These are phyloP conservation scores for Mycena pura DNA, from an alignment of 768 basidiomycete genomes.

Conservation along the genomic window DNA sequence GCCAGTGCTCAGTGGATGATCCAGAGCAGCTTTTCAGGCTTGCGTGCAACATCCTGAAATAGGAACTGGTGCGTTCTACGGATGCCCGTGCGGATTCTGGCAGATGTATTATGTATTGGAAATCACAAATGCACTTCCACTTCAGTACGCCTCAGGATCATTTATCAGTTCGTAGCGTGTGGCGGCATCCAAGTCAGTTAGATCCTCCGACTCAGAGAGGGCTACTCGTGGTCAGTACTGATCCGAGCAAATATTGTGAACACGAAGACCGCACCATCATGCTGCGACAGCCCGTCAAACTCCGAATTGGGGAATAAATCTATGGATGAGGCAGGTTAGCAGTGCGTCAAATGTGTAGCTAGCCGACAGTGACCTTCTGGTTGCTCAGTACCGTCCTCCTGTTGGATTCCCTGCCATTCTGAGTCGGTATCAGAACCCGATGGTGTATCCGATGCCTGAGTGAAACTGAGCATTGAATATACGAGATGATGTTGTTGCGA, in stretches of 20 bases:
- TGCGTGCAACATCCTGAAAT: background rate
- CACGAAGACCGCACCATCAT: too few species aligned
- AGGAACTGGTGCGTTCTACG: background rate
- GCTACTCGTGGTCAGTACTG: background rate
- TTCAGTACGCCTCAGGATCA: background rate
- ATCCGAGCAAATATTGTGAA: too few species aligned
- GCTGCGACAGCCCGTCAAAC: background rate
- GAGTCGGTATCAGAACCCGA: too few species aligned
- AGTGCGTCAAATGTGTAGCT: too few species aligned
- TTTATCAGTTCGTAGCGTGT: background rate
- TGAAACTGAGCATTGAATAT: background rate
- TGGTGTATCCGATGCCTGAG: too few species aligned
- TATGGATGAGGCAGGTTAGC: too few species aligned
- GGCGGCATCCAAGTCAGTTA: background rate
- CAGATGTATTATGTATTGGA: too few species aligned
- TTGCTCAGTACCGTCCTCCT: too few species aligned
- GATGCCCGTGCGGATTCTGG: background rate
- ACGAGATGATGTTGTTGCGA: background rate
- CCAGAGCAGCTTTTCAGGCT: background rate
- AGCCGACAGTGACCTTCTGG: too few species aligned
- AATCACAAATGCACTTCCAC: background rate
- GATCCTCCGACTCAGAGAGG: too few species aligned
- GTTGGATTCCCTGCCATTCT: too few species aligned
- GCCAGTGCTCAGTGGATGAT: background rate
- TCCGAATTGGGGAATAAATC: too few species aligned